phyloP scores from a whole-genome alignment of 139 green algal species.

The Auxenochlorella pyrenoidosa region DNA sequence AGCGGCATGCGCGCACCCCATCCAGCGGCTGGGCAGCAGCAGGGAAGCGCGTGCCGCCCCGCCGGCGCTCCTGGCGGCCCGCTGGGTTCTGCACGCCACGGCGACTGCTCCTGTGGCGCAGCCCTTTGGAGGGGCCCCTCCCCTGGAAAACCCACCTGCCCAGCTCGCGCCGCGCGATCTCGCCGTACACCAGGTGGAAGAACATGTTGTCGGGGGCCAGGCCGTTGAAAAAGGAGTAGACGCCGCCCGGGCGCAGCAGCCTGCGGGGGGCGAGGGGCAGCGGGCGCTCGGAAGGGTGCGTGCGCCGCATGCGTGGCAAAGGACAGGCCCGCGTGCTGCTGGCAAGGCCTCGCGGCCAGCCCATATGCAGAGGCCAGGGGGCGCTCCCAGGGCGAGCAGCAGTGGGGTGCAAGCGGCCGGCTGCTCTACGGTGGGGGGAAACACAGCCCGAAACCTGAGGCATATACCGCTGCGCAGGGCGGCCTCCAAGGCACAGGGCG shows the following conservation, averaged over 20 bases:
- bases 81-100: neutral
- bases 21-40: neutral
- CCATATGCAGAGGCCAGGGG: neutral
- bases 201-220: constrained; percentile 83
- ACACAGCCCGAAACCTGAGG: too few relatives aligned
- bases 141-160: constrained; percentile 24
- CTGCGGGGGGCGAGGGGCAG: neutral
- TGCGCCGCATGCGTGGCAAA: too few relatives aligned
- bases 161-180: constrained; percentile 66
- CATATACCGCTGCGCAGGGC: too few relatives aligned
- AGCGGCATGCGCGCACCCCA: neutral
- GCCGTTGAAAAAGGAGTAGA: constrained; percentile 98
- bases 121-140: too few relatives aligned
- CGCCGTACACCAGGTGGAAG: constrained; percentile 89
- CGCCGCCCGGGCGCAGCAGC: constrained; percentile 75
- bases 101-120: too few relatives aligned
- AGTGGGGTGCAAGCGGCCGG: too few relatives aligned
- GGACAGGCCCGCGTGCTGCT: too few relatives aligned
- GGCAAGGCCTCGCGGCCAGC: neutral
- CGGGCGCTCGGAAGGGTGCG: too few relatives aligned
- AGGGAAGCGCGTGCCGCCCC: too few relatives aligned
- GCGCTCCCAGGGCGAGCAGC: too few relatives aligned
- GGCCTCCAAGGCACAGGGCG: too few relatives aligned
- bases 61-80: neutral
- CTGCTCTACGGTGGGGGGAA: too few relatives aligned